Evolutionary conservation across 2,329 filamentous ascomycete genomes (phyloP).

Genomic region (Ophiostoma perfectum): DNA sequence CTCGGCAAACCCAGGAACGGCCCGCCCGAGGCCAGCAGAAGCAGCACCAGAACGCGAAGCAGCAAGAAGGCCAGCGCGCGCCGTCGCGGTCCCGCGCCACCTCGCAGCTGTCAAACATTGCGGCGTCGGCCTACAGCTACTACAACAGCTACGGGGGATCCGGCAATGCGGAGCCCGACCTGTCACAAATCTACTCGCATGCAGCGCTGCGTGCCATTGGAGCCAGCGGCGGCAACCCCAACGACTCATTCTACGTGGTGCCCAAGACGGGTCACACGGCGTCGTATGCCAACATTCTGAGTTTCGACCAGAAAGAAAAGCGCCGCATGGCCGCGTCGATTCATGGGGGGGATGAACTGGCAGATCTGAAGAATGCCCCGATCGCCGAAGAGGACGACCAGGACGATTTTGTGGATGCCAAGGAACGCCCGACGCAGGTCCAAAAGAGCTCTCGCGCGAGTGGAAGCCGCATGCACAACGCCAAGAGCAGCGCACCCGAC

Average conservation of each 20-base stretch:
- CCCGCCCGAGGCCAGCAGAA: background rate
- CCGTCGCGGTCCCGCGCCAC: conserved; percentile 15
- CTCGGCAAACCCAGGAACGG: no score
- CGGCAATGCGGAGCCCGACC: conserved; percentile 59
- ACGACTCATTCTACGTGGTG: conserved; percentile 89
- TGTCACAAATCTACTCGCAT: conserved; percentile 76
- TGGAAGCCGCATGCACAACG: conserved; percentile 24
- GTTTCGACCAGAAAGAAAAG: conserved; percentile 61
- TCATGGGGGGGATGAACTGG: conserved; percentile 33
- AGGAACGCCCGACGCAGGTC: conserved; percentile 42
- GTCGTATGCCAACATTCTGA: conserved; percentile 86
- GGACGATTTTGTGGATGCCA: conserved; percentile 86
- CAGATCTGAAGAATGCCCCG: conserved; percentile 16
- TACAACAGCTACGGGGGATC: conserved; percentile 4
- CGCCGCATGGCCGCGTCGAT: conserved; percentile 37
- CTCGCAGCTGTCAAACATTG: conserved; percentile 27
- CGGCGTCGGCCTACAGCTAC: conserved; percentile 21
- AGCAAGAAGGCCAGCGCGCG: background rate
- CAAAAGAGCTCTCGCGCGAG: background rate
- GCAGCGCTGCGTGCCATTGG: conserved; percentile 76
- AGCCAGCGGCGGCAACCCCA: conserved; percentile 42
- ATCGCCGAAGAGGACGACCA: conserved; percentile 30
- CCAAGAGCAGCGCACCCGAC: conserved; percentile 28
- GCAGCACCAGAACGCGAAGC: background rate
- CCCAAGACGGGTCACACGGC: conserved; percentile 86